Conservation (phyloP, 352 stramenopile species). For the Phytophthora quininea region DNA sequence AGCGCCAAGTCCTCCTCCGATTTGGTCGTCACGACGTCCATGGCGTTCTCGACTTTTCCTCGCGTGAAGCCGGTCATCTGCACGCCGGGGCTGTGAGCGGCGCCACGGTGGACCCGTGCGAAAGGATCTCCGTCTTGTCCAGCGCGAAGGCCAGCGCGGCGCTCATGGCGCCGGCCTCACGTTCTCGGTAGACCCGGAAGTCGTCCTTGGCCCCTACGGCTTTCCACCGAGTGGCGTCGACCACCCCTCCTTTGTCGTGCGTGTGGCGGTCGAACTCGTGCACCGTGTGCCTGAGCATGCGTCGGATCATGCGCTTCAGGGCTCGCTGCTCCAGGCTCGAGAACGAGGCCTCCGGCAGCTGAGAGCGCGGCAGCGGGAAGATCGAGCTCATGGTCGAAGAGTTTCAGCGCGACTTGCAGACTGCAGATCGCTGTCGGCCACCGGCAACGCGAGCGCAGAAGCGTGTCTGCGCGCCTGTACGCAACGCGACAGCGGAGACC, state of each 20-base stretch:
- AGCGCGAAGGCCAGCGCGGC: slow-evolving; percentile 16
- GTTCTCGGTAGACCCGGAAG: slow-evolving; percentile 26
- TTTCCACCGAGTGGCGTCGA: slow-evolving; percentile 44
- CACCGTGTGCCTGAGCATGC: slow-evolving; percentile 40
- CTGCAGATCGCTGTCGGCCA: slow-evolving; percentile 8
- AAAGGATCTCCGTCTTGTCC: slow-evolving; percentile 11
- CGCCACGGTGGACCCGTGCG: slow-evolving; percentile 7
- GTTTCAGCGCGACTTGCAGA: slow-evolving; percentile 3
- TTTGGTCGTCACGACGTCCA: slow-evolving; percentile 42
- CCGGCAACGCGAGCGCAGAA: slow-evolving; percentile 1
- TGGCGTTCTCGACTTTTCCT: slow-evolving; percentile 50
- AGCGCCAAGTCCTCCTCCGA: slow-evolving; percentile 48
- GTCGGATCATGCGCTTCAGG: slow-evolving; percentile 25
- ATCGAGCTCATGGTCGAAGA: slow-evolving; percentile 13
- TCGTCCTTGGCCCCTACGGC: slow-evolving; percentile 20
- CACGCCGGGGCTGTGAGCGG: slow-evolving; percentile 20
- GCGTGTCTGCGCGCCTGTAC: background rate
- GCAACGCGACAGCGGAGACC: background rate
- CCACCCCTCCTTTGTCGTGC: slow-evolving; percentile 17
- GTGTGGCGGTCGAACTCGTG: slow-evolving; percentile 39
- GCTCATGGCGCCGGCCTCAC: slow-evolving; percentile 18
- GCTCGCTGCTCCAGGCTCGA: slow-evolving; percentile 22
- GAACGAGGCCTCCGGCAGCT: slow-evolving; percentile 32
- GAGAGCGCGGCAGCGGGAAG: slow-evolving; percentile 37
- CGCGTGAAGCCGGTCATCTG: slow-evolving; percentile 37